Conservation (phyloP, 179 eudicot genomes). For the Nepenthes alata region DNA sequence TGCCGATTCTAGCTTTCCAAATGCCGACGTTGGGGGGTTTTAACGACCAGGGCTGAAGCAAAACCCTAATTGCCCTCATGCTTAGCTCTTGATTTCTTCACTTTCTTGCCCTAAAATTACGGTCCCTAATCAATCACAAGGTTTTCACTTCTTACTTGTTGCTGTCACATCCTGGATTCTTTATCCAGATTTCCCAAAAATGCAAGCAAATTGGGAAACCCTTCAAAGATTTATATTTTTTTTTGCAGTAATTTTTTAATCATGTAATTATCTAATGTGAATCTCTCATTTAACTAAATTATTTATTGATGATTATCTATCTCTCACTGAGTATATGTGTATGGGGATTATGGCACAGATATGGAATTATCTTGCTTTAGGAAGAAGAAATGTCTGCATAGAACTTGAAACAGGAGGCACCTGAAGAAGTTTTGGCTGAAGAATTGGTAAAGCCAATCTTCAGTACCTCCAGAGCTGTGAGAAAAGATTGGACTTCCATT, state of each 20-base stretch:
- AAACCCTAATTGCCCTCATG: conserved; percentile 35
- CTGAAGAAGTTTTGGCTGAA: conserved; percentile 33
- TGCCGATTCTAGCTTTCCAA: not conserved
- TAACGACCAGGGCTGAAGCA: conserved; percentile 14
- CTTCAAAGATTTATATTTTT: not conserved
- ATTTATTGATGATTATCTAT: not conserved
- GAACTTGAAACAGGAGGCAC: conserved; percentile 30
- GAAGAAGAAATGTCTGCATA: conserved; percentile 40
- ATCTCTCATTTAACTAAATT: not conserved
- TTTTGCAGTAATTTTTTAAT: not conserved
- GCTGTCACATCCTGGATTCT: conserved; percentile 24
- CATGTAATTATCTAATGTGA: not conserved
- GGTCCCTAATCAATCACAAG: conserved; percentile 23
- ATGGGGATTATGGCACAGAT: conserved; percentile 19
- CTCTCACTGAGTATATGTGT: too few species aligned
- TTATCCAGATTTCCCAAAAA: conserved; percentile 17
- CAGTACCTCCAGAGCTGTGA: conserved; percentile 18
- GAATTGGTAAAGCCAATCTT: conserved; percentile 34
- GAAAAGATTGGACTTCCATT: conserved; percentile 29
- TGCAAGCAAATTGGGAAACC: conserved; percentile 16
- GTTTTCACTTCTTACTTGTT: conserved; percentile 19
- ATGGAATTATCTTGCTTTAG: conserved; percentile 61
- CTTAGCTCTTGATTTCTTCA: conserved; percentile 39
- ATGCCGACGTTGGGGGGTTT: conserved; percentile 18
- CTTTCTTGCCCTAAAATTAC: conserved; percentile 29